Evolutionary conservation across 768 basidiomycete species (phyloP), one percentile per base, ranked within the genome.

Genomic region (Boletus pseudo-olivaceus): DNA sequence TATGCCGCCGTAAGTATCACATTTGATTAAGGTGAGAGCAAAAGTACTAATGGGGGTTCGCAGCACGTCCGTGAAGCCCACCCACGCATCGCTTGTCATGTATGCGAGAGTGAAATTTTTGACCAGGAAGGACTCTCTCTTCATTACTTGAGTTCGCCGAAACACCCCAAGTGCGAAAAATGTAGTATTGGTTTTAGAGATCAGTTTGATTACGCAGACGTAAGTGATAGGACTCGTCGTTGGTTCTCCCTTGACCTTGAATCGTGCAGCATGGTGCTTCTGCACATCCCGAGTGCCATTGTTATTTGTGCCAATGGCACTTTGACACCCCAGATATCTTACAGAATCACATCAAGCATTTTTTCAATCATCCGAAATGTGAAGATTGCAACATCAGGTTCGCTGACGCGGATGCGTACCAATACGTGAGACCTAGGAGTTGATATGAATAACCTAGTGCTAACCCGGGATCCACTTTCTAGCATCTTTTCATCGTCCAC

Each of bases 341-440:
- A 26, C 68, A 73, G 42, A 67, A 66, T 30, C 80, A 82, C 55
- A 77, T 75, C 59, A 65, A 55, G 19, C 67, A 68, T 11, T 79
- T 80, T 17, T 64, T 69, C 23, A 64, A 58, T 17, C 81, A 82
- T 62, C 78, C 81, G 3, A 75, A 73, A 49, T 81, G 81, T 51
- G 55, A 63, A 26, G 60, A 66, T 30, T 82, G 80, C 48, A 60
- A 66, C n/a, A 47, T 72, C 42, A 76, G 78, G 30, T 80, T 79
- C 52, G 56, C 66, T 42, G 74, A 77, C 52, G 63, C 70, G 26
- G 68, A 68, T 41, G 67, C 68, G 2, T 69, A 74, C 54, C 65
- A 72, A 54, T 60, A 72, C 45, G 79, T 79, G 53, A 51, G 72
- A 27, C 35, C 47, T 20, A 29, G 26, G 30, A 2, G 48, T 49